These are phyloP conservation scores for Kazachstania psychrophila DNA, from an alignment of 805 yeast genomes.

Conservation along the genomic window DNA sequence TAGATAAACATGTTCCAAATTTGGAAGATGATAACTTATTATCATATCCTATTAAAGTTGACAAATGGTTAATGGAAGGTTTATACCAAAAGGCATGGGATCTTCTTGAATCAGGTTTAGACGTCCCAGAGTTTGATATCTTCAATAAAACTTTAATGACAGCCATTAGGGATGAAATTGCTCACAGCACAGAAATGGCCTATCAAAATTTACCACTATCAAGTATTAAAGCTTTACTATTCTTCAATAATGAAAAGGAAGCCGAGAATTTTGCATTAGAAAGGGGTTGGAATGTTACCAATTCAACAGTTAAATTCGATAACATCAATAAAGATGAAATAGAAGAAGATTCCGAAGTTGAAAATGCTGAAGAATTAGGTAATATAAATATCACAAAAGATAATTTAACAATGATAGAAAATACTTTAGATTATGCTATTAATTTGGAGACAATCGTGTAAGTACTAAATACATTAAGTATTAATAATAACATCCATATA, in stretches of 20 bases:
- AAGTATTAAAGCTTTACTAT: slow-evolving; percentile 74
- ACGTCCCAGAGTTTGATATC: slow-evolving; percentile 63
- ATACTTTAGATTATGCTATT: slow-evolving; percentile 77
- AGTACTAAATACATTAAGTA: no score
- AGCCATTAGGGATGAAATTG: slow-evolving; percentile 80
- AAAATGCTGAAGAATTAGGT: slow-evolving; percentile 6
- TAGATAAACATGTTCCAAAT: slow-evolving; percentile 39
- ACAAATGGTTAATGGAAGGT: slow-evolving; percentile 93
- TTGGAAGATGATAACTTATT: slow-evolving; percentile 60
- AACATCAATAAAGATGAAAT: slow-evolving; percentile 29
- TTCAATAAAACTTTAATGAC: slow-evolving; percentile 66
- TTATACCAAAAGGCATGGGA: slow-evolving; percentile 88
- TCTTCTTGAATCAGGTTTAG: slow-evolving; percentile 37
- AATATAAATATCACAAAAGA: not conserved
- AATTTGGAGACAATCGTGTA: slow-evolving; percentile 88
- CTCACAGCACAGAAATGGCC: slow-evolving; percentile 71
- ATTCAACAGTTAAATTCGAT: slow-evolving; percentile 43
- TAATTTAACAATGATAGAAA: slow-evolving; percentile 39
- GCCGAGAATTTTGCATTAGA: slow-evolving; percentile 45
- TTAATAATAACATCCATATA: no score
- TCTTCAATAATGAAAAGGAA: slow-evolving; percentile 50
- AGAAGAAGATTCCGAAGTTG: slow-evolving; percentile 29
- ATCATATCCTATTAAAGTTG: slow-evolving; percentile 79
- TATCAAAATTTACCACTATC: slow-evolving; percentile 68
- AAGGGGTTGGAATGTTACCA: slow-evolving; percentile 48